These are phyloP conservation scores for Polyrhizophydium stewartii DNA, from an alignment of 371 early-diverging fungal genomes.

Conservation along the genomic window DNA sequence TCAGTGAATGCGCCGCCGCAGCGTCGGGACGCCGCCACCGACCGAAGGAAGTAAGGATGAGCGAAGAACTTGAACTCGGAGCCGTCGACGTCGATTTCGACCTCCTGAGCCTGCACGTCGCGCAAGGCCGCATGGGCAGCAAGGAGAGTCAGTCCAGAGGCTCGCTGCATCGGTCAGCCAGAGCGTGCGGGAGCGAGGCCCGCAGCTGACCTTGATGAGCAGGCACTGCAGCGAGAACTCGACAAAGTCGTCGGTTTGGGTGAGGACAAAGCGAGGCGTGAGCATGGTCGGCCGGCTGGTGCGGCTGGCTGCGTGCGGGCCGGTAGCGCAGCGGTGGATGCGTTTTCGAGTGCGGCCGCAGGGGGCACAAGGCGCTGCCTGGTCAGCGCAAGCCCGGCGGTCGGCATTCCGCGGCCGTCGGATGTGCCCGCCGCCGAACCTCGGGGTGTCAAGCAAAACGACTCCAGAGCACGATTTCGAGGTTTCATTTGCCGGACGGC, in stretches of 20 bases:
- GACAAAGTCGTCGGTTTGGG: slow-evolving; percentile 73
- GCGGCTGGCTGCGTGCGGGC: no score
- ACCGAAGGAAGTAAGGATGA: slow-evolving; percentile 82
- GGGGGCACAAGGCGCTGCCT: no score
- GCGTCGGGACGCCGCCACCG: background rate
- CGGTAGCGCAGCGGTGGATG: no score
- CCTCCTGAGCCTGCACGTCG: slow-evolving; percentile 68
- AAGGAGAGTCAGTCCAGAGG: background rate
- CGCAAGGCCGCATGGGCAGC: background rate
- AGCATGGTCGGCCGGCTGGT: no score
- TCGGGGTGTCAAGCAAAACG: no score
- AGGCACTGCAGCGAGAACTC: slow-evolving; percentile 73
- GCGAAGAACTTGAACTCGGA: slow-evolving; percentile 73
- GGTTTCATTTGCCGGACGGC: no score
- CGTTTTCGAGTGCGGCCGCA: no score
- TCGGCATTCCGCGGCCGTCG: no score
- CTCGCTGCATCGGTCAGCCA: background rate
- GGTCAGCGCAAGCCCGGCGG: background rate
- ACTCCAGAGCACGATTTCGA: no score
- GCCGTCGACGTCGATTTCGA: slow-evolving; percentile 73
- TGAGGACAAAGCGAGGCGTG: slow-evolving; percentile 81
- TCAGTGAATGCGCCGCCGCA: no score
- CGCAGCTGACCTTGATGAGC: slow-evolving; percentile 67
- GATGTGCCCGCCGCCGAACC: no score
- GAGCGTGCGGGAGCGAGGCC: background rate